Evolutionary conservation across 2,329 filamentous ascomycete genomes (phyloP).

Genomic region (Alternaria angustiovoidea): DNA sequence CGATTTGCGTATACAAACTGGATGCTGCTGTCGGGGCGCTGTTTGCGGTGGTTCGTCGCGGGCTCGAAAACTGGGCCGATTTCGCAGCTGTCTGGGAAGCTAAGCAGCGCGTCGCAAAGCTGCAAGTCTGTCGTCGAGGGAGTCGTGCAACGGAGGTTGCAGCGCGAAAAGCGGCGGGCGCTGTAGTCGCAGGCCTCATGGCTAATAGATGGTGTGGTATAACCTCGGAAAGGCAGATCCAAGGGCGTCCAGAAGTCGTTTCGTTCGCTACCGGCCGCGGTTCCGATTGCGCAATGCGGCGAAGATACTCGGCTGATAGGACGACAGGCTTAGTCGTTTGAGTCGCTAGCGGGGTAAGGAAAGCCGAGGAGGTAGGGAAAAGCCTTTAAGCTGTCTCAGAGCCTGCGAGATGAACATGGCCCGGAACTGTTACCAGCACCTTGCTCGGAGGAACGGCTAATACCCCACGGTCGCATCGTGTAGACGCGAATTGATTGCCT

Average conservation of each 20-base stretch:
- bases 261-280: constrained; percentile 38
- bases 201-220: constrained; percentile 28
- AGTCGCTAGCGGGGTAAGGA: constrained; percentile 42
- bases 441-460: constrained; percentile 23
- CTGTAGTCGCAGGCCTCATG: constrained; percentile 44
- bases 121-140: constrained; percentile 29
- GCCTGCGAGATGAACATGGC: constrained; percentile 15
- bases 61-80: constrained; percentile 31
- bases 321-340: constrained; percentile 14
- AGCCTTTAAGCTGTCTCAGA: constrained; percentile 21
- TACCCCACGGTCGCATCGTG: constrained; percentile 14
- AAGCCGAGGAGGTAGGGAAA: constrained; percentile 35
- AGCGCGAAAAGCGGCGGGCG: constrained; percentile 38
- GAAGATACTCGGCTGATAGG: constrained; percentile 21
- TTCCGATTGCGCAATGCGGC: constrained; percentile 25
- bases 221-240: constrained; percentile 38
- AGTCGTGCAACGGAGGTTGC: constrained; percentile 31
- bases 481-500: constrained; percentile 20
- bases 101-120: constrained; percentile 43
- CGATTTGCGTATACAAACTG: constrained; percentile 17
- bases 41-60: constrained; percentile 24
- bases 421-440: constrained; percentile 23
- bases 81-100: constrained; percentile 34
- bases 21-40: constrained; percentile 12
- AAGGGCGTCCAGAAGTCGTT: constrained; percentile 20